Percentiles rank a stretch among this genome's conserved stretches.
These are phyloP conservation scores for Pisolithus thermaeus DNA, from an alignment of 1,284 basidiomycete genomes.

Conservation along the genomic window DNA sequence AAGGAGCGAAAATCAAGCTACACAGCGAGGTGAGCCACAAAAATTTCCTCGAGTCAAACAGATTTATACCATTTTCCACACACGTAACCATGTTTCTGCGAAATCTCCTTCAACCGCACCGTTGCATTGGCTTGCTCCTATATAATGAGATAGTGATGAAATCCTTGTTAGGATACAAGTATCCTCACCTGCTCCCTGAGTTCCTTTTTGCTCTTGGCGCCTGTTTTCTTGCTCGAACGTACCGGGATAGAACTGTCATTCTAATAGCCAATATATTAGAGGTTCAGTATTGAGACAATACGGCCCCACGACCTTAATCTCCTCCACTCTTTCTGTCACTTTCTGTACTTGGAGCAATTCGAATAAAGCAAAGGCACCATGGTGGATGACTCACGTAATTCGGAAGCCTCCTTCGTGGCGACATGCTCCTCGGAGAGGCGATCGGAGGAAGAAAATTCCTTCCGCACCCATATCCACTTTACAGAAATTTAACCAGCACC, in stretches of 20 bases:
- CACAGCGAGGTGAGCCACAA: background rate
- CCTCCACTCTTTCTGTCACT: constrained; percentile 49
- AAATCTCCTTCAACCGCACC: constrained; percentile 52
- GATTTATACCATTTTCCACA: constrained; percentile 58
- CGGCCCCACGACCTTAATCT: constrained; percentile 44
- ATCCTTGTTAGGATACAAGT: background rate
- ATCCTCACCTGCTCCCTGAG: constrained; percentile 53
- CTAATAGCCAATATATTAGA: constrained; percentile 29
- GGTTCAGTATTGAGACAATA: background rate
- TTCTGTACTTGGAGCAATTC: constrained; percentile 41
- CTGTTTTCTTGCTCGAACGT: constrained; percentile 65
- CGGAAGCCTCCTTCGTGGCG: constrained; percentile 43
- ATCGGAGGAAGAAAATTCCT: constrained; percentile 22
- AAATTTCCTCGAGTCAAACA: background rate
- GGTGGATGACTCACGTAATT: constrained; percentile 36
- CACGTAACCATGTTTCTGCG: constrained; percentile 45
- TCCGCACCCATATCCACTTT: constrained; percentile 65
- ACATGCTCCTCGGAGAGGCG: constrained; percentile 16
- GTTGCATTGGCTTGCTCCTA: constrained; percentile 56
- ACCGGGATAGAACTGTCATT: constrained; percentile 59
- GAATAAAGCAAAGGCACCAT: background rate
- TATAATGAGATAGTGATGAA: background rate
- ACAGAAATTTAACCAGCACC: background rate
- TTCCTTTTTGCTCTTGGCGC: constrained; percentile 67
- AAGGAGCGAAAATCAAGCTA: constrained; percentile 59